These are phyloP conservation scores for Kazachstania sp. DNA, from an alignment of 1,139 yeast genomes.

Conservation along the genomic window DNA sequence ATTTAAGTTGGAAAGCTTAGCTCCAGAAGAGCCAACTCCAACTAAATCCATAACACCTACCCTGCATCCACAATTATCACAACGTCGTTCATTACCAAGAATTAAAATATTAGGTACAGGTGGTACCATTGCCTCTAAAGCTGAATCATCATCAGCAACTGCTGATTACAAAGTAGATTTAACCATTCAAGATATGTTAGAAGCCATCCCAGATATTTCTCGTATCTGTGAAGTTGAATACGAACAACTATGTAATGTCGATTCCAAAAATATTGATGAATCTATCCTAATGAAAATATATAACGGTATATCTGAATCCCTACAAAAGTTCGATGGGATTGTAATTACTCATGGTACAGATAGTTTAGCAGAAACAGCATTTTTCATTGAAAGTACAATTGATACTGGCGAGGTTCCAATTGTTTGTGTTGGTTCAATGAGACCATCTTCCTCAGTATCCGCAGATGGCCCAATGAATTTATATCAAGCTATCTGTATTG, in stretches of 20 bases:
- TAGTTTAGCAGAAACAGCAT: conserved; percentile 63
- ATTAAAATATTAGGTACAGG: conserved; percentile 64
- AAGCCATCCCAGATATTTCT: conserved; percentile 54
- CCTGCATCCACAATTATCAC: conserved; percentile 11
- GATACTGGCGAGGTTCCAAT: conserved; percentile 50
- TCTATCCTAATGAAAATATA: conserved; percentile 33
- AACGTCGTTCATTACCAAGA: conserved; percentile 29
- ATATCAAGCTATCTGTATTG: conserved; percentile 61
- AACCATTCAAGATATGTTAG: conserved; percentile 53
- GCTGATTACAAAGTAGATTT: conserved; percentile 64
- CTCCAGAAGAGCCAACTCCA: conserved; percentile 2
- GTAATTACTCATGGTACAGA: conserved; percentile 71
- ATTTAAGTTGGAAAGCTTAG: conserved; percentile 21
- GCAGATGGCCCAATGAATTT: conserved; percentile 69
- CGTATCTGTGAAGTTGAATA: conserved; percentile 49
- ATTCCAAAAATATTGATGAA: conserved; percentile 53
- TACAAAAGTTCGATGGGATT: conserved; percentile 40
- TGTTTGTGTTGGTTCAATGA: conserved; percentile 64
- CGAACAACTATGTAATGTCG: conserved; percentile 58
- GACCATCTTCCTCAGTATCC: conserved; percentile 61
- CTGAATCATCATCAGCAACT: conserved; percentile 46
- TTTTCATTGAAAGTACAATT: conserved; percentile 53
- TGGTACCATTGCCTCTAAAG: conserved; percentile 66
- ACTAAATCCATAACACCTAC: conserved; percentile 2
- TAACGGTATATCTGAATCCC: conserved; percentile 36